phyloP scores from a whole-genome alignment of 805 yeast species.

The Metschnikowia lachancei region DNA sequence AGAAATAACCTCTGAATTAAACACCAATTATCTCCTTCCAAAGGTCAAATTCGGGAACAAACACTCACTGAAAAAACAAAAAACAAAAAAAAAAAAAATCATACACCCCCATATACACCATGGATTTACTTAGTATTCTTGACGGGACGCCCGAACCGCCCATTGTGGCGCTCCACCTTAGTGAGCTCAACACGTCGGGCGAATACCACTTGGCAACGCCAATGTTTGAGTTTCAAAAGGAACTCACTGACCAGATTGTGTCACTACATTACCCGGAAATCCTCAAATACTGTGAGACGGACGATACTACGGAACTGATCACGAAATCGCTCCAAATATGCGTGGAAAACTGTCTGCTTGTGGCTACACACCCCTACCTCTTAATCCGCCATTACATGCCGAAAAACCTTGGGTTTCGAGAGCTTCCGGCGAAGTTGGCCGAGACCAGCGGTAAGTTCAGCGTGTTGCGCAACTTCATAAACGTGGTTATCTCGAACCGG shows the following conservation, averaged over 20 bases:
- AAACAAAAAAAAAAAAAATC: not conserved
- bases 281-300: conserved; percentile 74
- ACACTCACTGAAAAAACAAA: not conserved
- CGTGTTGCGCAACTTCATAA: conserved; percentile 61
- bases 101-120: conserved; percentile 21
- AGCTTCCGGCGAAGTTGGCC: conserved; percentile 64
- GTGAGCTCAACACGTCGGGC: conserved; percentile 46
- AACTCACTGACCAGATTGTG: conserved; percentile 86
- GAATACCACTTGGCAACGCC: conserved; percentile 82
- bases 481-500: conserved; percentile 44
- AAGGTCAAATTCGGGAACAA: not conserved
- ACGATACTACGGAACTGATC: conserved; percentile 50
- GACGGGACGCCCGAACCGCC: conserved; percentile 86
- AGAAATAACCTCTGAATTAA: too few species aligned
- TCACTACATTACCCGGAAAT: conserved; percentile 90
- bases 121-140: conserved; percentile 73
- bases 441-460: conserved; percentile 84
- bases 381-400: conserved; percentile 85
- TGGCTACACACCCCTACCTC: conserved; percentile 86
- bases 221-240: conserved; percentile 81
- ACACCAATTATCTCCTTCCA: too few species aligned
- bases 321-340: conserved; percentile 76
- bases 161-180: conserved; percentile 54
- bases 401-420: conserved; percentile 66
- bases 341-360: conserved; percentile 70